Evolutionary conservation across 1,139 yeast genomes (phyloP).

Genomic region (Hemisphaericaspora xylofermentans): DNA sequence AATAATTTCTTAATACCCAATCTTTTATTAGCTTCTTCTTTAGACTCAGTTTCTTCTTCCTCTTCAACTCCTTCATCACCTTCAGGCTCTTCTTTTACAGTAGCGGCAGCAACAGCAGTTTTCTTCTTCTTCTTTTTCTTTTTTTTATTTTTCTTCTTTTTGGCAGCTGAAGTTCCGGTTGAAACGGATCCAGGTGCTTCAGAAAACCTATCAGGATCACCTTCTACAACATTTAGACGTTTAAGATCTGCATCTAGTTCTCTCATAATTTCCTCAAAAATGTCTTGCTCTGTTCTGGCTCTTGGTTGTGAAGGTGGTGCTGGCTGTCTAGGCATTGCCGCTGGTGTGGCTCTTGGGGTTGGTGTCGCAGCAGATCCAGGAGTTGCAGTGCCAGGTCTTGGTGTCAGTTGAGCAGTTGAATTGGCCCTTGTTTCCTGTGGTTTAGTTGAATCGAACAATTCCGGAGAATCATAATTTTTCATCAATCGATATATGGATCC

Average conservation of each 20-base stretch:
- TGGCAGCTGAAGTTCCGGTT: neutral
- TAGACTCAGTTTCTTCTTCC: neutral
- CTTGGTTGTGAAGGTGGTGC: neutral
- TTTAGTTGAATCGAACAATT: neutral
- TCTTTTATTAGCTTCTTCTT: neutral
- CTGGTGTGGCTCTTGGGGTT: neutral
- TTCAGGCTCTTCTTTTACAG: neutral
- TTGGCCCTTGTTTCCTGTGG: neutral
- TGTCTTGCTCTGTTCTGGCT: neutral
- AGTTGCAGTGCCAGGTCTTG: no score
- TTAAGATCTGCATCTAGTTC: constrained; percentile 4
- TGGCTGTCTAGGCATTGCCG: neutral
- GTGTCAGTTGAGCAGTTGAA: no score
- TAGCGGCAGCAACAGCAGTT: neutral
- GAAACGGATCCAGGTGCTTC: no score
- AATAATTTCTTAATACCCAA: neutral
- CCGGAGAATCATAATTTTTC: neutral
- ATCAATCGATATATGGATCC: constrained; percentile 1
- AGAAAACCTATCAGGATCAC: neutral
- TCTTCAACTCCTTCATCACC: neutral
- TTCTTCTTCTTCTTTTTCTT: constrained; percentile 1
- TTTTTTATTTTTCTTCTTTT: neutral
- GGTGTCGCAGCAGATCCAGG: neutral
- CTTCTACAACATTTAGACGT: neutral
- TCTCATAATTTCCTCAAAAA: constrained; percentile 2